Base-by-base conservation (phyloP, 495 filamentous ascomycete genomes). In the Xylaria nigripes region DNA sequence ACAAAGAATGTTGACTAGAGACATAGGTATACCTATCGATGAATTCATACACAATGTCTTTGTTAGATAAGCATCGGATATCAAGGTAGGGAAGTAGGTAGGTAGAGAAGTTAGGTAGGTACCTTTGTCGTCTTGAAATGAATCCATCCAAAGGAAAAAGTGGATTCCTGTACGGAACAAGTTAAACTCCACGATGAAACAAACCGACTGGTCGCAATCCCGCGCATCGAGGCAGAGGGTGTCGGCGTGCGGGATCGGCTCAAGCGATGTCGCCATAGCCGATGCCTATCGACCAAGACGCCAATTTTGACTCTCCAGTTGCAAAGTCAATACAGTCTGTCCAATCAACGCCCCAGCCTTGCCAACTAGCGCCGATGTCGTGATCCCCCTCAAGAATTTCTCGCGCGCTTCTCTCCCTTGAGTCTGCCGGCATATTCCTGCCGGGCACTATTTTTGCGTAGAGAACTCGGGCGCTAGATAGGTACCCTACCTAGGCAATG, bases 291-390 rank as follows among this genome's bases (percentile, higher is more conserved):
- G 30, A 48, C 22, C 15, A 19, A 48, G 40, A 23, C 21, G 46
- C 25, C 25, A 32, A 19, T 15, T 50, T 49, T 27, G 1, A 27
- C 25, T 45, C 9, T 44, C 38, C n/a, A 49, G 29, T 40, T 32
- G 30, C 51, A 47, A 54, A 43, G 6, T 32, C 29, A 22, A 25
- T 16, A 25, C 29, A 44, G 23, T 47, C 54, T 25, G 45, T 50
- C 66, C 68, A 70, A 70, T 70, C 60, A 67, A 42, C 43, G 27
- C 1, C 24, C 40, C 54, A 51, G 47, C 43, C 59, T 45, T 55
- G 50, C 43, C 32, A 34, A 52, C 54, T 70, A 68, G 66, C 62
- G 66, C 47, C 61, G 68, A 70, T 70, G 68, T 68, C 66, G 68
- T 70, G 68, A 68, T 68, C 61, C 9, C 43, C 54, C 48, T 65